Evolutionary conservation across 768 basidiomycete species (phyloP), one percentile per base, ranked within the genome.

Genomic region (Rhodocollybia butyracea): DNA sequence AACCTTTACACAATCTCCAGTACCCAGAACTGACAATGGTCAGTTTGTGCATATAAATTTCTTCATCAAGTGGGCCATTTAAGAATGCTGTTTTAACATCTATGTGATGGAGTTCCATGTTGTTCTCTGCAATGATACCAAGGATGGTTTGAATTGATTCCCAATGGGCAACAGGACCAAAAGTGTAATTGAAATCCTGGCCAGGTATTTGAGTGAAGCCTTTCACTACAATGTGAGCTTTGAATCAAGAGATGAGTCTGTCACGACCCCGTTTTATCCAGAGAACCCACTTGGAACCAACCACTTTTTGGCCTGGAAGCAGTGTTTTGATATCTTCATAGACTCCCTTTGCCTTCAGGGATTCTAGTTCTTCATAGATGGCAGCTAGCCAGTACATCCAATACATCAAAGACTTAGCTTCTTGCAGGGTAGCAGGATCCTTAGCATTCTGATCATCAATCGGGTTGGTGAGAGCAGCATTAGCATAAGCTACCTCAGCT

Each of bases 61-160:
- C 57, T 19, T 58, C 57, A 12, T 58, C 53, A 19, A 58, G 52
- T 22, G 43, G 46, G 19, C 56, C 56, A 30, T 57, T 57, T n/a
- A 57, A 50, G 41, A 52, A 57, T 3, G 56, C 56, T 13, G 30
- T 21, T 38, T 38, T 36, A 21, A 52, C 21, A 36, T 52, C 31
- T 5, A 52, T 38, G 36, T 57, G 56, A 5, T 29, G 48, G 29
- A 57, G 26, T 8, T 30, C 41, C 34, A 36, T 36, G 17, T 36
- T 36, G 34, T 36, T 32, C 19, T 54, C 46, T 24, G 53, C 41
- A 13, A n/a, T n/a, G n/a, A n/a, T n/a, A n/a, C n/a, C n/a, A n/a
- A n/a, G n/a, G n/a, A n/a, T n/a, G n/a, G n/a, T n/a, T n/a, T n/a
- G n/a, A n/a, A n/a, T n/a, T n/a, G n/a, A n/a, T n/a, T n/a, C n/a